Conservation (phyloP, 805 yeast genomes). For the Myxozyma sirexii region DNA sequence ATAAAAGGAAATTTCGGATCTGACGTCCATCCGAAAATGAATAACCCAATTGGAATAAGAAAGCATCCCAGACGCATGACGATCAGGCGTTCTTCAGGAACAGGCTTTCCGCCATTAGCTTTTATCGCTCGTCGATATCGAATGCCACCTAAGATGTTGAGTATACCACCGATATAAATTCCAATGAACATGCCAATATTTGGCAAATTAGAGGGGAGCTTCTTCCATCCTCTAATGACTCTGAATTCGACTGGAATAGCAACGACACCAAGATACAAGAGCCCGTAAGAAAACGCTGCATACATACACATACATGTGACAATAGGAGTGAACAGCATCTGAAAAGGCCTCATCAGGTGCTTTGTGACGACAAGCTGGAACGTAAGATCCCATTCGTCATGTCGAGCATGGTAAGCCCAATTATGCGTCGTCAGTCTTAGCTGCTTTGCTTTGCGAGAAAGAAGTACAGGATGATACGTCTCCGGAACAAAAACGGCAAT, state of each 20-base stretch:
- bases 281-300: constrained; percentile 51
- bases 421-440: constrained; percentile 74
- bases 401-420: constrained; percentile 85
- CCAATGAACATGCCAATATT: constrained; percentile 43
- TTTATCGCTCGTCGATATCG: constrained; percentile 9
- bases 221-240: constrained; percentile 16
- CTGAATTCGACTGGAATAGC: constrained; percentile 47
- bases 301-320: constrained; percentile 48
- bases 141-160: constrained; percentile 20
- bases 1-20: constrained; percentile 60
- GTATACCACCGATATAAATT: constrained; percentile 39
- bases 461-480: constrained; percentile 49
- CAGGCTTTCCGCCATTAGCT: constrained; percentile 20
- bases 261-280: constrained; percentile 48
- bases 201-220: constrained; percentile 20
- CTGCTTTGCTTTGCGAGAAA: constrained; percentile 52
- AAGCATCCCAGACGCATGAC: constrained; percentile 53
- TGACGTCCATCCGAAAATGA: constrained; percentile 77
- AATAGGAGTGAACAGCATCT: constrained; percentile 62
- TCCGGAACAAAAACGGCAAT: constrained; percentile 49
- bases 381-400: constrained; percentile 78
- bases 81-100: constrained; percentile 37
- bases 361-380: constrained; percentile 68
- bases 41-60: constrained; percentile 59
- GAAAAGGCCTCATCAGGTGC: constrained; percentile 78